Percentiles rank a stretch among this genome's conserved stretches.
Conservation (phyloP, 768 basidiomycete genomes). For the Zangia roseola region DNA sequence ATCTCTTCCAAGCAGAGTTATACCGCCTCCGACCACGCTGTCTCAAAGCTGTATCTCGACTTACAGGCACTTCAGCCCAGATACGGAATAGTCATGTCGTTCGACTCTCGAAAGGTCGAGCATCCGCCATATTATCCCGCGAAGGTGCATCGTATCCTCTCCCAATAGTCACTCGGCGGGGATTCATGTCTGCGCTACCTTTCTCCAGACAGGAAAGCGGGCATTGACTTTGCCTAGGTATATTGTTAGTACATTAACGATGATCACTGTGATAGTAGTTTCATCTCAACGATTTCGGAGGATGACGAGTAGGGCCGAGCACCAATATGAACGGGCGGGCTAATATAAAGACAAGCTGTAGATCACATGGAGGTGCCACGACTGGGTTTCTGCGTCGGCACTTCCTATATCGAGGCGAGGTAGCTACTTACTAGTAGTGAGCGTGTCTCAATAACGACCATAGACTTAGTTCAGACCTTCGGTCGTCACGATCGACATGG, state of each 20-base stretch:
- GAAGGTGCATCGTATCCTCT: constrained; percentile 7
- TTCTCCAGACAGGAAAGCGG: constrained; percentile 94
- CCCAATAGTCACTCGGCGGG: constrained; percentile 77
- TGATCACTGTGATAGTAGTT: not conserved
- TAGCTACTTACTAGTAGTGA: not conserved
- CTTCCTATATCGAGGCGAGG: constrained; percentile 37
- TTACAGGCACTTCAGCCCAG: constrained; percentile 96
- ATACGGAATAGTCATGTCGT: constrained; percentile 87
- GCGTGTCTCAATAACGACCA: not conserved
- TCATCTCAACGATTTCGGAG: constrained; percentile 1
- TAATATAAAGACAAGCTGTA: constrained; percentile 42
- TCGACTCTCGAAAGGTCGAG: constrained; percentile 69
- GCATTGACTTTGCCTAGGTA: constrained; percentile 88
- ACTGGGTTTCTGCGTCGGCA: constrained; percentile 79
- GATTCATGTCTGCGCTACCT: constrained; percentile 85
- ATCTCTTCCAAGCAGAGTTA: constrained; percentile 54
- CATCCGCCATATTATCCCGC: not conserved
- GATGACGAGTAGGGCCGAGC: not conserved
- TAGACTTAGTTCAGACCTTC: constrained; percentile 68
- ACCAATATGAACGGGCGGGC: constrained; percentile 31
- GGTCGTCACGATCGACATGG: constrained; percentile 74
- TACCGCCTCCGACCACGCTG: not conserved
- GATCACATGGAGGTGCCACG: constrained; percentile 82
- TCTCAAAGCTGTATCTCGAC: constrained; percentile 60
- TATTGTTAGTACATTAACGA: not conserved